phyloP scores from a whole-genome alignment of 2,329 filamentous ascomycete species.

The Ascochyta rabiei region DNA sequence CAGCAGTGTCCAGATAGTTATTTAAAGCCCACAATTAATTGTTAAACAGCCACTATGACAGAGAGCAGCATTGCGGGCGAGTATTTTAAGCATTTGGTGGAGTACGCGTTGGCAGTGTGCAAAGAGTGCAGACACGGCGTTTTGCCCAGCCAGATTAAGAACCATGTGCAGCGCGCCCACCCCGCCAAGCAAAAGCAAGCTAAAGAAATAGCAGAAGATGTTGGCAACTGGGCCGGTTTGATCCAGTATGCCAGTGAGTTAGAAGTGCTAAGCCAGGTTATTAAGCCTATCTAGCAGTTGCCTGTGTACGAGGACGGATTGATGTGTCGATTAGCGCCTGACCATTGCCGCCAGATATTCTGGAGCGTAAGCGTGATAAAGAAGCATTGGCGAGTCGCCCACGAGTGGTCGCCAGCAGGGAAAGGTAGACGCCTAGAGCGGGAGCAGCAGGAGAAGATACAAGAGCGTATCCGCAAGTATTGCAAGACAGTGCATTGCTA shows the following conservation, averaged over 20 bases:
- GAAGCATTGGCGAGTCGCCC: slow-evolving; percentile 1
- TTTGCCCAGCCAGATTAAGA: not conserved
- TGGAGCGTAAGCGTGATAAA: not conserved
- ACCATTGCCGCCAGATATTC: slow-evolving; percentile 4
- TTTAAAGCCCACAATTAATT: too few species aligned
- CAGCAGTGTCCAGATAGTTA: too few species aligned
- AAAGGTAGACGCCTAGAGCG: not conserved
- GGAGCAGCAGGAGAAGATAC: not conserved
- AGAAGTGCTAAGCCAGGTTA: not conserved
- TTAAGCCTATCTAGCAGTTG: not conserved
- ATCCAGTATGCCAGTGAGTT: not conserved
- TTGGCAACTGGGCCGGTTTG: not conserved
- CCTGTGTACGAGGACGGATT: not conserved
- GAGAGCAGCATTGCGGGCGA: not conserved
- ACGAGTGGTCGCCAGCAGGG: not conserved
- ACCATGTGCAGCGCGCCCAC: not conserved
- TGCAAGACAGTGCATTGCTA: not conserved
- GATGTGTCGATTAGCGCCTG: not conserved
- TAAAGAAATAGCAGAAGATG: not conserved
- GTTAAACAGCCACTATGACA: not conserved
- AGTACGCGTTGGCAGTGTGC: not conserved
- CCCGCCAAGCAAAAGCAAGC: too few species aligned
- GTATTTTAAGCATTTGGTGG: not conserved
- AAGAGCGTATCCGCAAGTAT: not conserved
- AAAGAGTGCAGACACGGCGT: not conserved